phyloP scores from a whole-genome alignment of 2,329 filamentous ascomycete genomes.

The Phialocephala sp. region DNA sequence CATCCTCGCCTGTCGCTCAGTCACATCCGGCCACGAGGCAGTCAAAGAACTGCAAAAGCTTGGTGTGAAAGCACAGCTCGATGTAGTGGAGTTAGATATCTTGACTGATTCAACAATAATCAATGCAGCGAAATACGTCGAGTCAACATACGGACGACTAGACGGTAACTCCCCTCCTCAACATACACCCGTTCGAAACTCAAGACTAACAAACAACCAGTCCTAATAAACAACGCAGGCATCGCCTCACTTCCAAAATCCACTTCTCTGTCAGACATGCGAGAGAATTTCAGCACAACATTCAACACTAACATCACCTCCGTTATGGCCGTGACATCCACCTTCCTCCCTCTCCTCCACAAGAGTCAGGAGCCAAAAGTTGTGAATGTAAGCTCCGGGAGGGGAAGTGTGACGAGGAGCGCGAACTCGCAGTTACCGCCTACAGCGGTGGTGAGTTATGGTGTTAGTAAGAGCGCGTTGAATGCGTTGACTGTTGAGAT shows the following conservation, averaged over 20 bases:
- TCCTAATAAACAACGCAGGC: constrained; percentile 50
- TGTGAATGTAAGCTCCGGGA: constrained; percentile 44
- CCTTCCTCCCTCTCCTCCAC: constrained; percentile 42
- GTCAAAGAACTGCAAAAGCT: constrained; percentile 34
- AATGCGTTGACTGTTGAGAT: constrained; percentile 46
- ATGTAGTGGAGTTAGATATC: constrained; percentile 41
- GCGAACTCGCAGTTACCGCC: constrained; percentile 38
- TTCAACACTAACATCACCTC: constrained; percentile 53
- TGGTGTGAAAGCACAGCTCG: constrained; percentile 33
- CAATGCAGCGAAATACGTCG: constrained; percentile 32
- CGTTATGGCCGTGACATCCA: constrained; percentile 45
- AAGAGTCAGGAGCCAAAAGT: constrained; percentile 37
- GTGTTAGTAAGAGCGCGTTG: constrained; percentile 45
- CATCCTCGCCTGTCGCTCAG: constrained; percentile 41
- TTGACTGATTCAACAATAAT: constrained; percentile 39
- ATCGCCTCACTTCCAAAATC: constrained; percentile 40
- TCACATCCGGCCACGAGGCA: constrained; percentile 39
- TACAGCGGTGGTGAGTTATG: constrained; percentile 43
- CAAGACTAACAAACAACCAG: constrained; percentile 24
- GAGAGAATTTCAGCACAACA: constrained; percentile 43
- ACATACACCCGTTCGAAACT: not conserved
- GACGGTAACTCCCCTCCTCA: constrained; percentile 32
- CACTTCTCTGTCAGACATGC: constrained; percentile 41
- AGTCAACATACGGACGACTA: constrained; percentile 36
- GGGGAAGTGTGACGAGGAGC: constrained; percentile 36